Evolutionary conservation across 2,329 filamentous ascomycete genomes (phyloP).

Genomic region (Myrmaecium sp.): DNA sequence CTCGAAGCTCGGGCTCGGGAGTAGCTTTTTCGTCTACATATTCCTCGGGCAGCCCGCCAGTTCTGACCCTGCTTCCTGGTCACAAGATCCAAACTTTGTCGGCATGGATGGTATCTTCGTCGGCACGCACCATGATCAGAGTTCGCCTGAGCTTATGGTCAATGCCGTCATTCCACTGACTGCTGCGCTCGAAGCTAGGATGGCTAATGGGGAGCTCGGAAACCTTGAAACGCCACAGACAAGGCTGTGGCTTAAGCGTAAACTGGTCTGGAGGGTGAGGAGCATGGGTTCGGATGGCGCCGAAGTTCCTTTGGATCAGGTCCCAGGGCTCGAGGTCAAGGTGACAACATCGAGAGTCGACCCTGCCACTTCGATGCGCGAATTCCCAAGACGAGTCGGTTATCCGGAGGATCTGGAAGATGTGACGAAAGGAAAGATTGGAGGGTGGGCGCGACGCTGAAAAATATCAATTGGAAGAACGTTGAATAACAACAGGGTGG

Average conservation of each 20-base stretch:
- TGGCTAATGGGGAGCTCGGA: conserved; percentile 18
- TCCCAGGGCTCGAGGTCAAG: conserved; percentile 21
- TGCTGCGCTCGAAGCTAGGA: conserved; percentile 19
- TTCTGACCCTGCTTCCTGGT: conserved; percentile 32
- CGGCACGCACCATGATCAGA: conserved; percentile 2
- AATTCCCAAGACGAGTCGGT: no score
- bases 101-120: conserved; percentile 39
- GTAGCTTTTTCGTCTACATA: conserved; percentile 48
- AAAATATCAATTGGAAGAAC: no score
- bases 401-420: no score
- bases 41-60: conserved; percentile 40
- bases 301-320: conserved; percentile 14
- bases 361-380: conserved; percentile 14
- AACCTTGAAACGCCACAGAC: no score
- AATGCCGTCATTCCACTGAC: conserved; percentile 30
- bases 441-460: no score
- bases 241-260: no score
- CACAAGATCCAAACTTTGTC: conserved; percentile 36
- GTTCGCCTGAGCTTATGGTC: conserved; percentile 4
- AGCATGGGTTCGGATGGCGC: no score
- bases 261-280: no score
- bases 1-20: conserved; percentile 40
- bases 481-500: no score
- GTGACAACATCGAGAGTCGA: conserved; percentile 22
- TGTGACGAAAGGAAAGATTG: no score